phyloP scores from a whole-genome alignment of 164 flowering plant species.

The Tinospora cordifolia region DNA sequence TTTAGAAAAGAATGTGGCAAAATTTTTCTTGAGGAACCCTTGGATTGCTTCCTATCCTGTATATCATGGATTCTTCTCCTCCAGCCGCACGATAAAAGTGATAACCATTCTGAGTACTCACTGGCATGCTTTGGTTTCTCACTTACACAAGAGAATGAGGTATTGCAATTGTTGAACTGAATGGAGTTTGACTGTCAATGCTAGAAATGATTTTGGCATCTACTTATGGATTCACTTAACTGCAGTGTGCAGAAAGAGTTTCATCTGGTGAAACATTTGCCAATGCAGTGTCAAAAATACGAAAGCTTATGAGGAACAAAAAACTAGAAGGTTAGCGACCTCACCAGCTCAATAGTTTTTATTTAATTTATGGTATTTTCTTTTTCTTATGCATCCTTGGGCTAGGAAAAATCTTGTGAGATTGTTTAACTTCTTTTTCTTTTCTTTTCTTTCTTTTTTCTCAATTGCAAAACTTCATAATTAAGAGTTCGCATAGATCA shows the following conservation, averaged over 20 bases:
- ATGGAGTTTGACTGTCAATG: not conserved
- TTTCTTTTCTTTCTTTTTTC: not conserved
- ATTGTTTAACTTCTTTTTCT: not conserved
- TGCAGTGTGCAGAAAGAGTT: constrained; percentile 46
- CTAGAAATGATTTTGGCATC: not conserved
- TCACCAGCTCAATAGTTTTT: not conserved
- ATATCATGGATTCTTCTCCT: constrained; percentile 74
- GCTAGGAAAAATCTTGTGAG: not conserved
- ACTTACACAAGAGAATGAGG: constrained; percentile 87
- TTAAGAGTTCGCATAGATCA: too few relatives aligned
- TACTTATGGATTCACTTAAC: not conserved
- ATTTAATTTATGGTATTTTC: not conserved
- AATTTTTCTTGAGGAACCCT: constrained; percentile 56
- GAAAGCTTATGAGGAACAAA: constrained; percentile 40
- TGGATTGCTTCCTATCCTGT: constrained; percentile 68
- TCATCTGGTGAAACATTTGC: constrained; percentile 48
- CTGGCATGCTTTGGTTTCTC: constrained; percentile 77
- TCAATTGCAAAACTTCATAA: not conserved
- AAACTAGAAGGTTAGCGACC: constrained; percentile 47
- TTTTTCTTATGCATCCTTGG: not conserved
- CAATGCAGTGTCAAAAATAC: constrained; percentile 42
- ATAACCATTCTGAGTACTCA: constrained; percentile 35
- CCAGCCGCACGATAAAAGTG: constrained; percentile 45
- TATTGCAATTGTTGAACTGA: constrained; percentile 18
- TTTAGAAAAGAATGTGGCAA: constrained; percentile 53